These are phyloP conservation scores for Trypanosoma theileri DNA, from an alignment of 208 protist species.

Conservation along the genomic window DNA sequence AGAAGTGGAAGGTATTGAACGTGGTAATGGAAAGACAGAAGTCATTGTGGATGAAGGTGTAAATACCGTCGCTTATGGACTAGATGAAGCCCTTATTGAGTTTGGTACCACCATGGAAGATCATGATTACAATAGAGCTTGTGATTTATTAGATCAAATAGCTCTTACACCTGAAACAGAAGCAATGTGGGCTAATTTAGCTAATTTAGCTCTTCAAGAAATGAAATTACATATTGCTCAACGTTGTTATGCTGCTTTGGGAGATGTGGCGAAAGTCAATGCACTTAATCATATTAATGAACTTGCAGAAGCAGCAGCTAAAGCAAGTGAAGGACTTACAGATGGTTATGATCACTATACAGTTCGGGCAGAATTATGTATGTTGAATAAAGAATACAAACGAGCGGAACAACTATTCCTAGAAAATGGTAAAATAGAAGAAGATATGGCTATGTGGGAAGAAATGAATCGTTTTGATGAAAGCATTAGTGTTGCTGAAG, in stretches of 20 bases:
- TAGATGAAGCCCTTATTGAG: constrained; percentile 97
- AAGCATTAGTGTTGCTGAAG: constrained; percentile 87
- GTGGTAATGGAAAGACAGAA: constrained; percentile 92
- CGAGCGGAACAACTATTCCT: constrained; percentile 93
- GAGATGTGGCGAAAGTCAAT: constrained; percentile 92
- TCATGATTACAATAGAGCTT: constrained; percentile 90
- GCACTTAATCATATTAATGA: constrained; percentile 91
- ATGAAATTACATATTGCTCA: constrained; percentile 92
- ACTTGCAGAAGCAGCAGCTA: constrained; percentile 64
- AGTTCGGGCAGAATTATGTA: constrained; percentile 84
- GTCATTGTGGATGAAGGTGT: constrained; percentile 97
- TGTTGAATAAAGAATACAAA: constrained; percentile 93
- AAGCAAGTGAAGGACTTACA: constrained; percentile 53
- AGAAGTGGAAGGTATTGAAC: constrained; percentile 96
- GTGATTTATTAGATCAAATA: constrained; percentile 90
- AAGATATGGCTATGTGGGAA: constrained; percentile 96
- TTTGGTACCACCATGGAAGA: constrained; percentile 95
- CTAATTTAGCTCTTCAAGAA: constrained; percentile 81
- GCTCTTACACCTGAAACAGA: constrained; percentile 89
- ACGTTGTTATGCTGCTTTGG: constrained; percentile 94
- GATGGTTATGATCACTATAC: constrained; percentile 91
- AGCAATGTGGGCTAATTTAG: constrained; percentile 94
- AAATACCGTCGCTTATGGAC: constrained; percentile 90
- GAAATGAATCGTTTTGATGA: constrained; percentile 94
- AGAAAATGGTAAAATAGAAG: constrained; percentile 91